Evolutionary conservation across 163 green algal species (phyloP), one percentile per base, ranked within the genome.

Genomic region (Chlamydomonas reinhardtii): DNA sequence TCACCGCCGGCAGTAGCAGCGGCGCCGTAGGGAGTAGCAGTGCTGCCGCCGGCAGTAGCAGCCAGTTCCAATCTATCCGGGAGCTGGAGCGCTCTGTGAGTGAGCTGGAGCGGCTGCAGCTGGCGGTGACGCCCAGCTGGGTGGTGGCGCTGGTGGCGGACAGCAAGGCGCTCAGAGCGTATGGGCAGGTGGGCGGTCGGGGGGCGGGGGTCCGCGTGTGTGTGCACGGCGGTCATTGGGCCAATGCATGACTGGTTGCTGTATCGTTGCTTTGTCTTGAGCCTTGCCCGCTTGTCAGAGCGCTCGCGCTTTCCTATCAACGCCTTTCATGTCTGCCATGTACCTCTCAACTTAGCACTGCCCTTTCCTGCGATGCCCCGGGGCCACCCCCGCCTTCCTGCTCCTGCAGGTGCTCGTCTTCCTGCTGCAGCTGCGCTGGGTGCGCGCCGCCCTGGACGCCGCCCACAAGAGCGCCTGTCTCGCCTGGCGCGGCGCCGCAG

Each of bases 391-490:
- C n/a, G n/a, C n/a, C n/a, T n/a, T n/a, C n/a, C n/a, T n/a, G n/a
- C n/a, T 31, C 73, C 73, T 16, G 43, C 78, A 85, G 73, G 72
- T 62, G 48, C 73, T 88, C 20, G 73, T 76, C 1, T 88, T 91
- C 66, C 56, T 90, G 84, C 43, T 91, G 84, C 88, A 91, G 88
- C 84, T 91, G 73, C 88, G 88, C 14, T 91, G 88, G 88, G 88
- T 88, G 73, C 74, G 88, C 37, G 31, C 73, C 27, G 82, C 74
- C 24, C 39, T 91, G 59, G 84, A 90, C 64, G 73, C 73, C 11
- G 84, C 84, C 0, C 84, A 84, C 66, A 84, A 88, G 62, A 56
- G 39, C 73, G 76, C 56, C 16, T 81, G 64, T 70, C 68, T 85
- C n/a, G 68, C 79, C n/a, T 85, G 79, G 79, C 61, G 68, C 25